Evolutionary conservation across 352 stramenopile species (phyloP), one percentile per base, ranked within the genome.

Genomic region (Phytophthora cactorum): DNA sequence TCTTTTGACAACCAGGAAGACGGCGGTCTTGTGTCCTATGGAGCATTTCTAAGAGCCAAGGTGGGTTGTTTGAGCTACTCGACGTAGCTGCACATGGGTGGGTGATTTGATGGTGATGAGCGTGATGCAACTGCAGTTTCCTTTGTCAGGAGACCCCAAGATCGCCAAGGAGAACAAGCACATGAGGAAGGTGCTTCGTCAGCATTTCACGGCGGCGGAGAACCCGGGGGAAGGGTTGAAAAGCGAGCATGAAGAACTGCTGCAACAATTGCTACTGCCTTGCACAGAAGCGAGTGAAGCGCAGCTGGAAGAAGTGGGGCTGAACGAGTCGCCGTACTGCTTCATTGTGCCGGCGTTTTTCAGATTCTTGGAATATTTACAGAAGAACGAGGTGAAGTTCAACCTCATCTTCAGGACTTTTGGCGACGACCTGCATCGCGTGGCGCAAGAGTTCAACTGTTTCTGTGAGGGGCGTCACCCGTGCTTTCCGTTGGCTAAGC

Each of bases 351-450:
- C 84, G 4, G 78, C 82, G 7, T 92, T 94, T 51, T 90, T 92
- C 54, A 59, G 50, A 9, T 55, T 94, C 10, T 32, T 94, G 39
- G 64, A 81, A 63, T 72, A 78, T 43, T 63, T 92, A 12, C 79
- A 92, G 34, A 51, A 52, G 12, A 67, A 79, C 3, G 59, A 76
- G 41, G 64, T 73, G 4, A 65, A 38, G n/a, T 94, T 90, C 65
- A 92, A 89, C 62, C 68, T 94, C 50, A 82, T 94, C 34, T 94
- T 94, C 56, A 84, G 86, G 6, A 94, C 86, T 2, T 94, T 72
- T 44, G 86, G 86, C 3, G 74, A 94, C 56, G 86, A 94, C 39
- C 59, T 94, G 11, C 69, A 77, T 59, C 78, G 77, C 17, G 83
- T 94, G 34, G 84, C 84, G 2, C 66, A 88, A 44, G 86, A 94